Base-by-base conservation (phyloP, 371 early-diverging fungal genomes). In the Fennellomyces sp. region DNA sequence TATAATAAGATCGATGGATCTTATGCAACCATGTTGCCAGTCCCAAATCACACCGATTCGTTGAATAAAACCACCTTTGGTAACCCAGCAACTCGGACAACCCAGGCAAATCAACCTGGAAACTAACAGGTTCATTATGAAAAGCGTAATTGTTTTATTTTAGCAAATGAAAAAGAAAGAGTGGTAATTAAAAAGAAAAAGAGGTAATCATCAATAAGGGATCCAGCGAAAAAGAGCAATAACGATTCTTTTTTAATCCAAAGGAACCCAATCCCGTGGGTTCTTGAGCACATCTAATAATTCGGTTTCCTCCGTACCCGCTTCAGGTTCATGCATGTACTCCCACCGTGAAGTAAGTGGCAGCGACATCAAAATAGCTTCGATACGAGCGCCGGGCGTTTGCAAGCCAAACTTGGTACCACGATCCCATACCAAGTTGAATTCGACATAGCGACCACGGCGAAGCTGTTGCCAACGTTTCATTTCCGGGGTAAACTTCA, bases 361-460 rank as follows among this genome's bases (percentile, higher is more conserved):
- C 66, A 95, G 68, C 30, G 91, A 87, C 90, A 94, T 91, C 58
- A 95, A 63, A 31, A 95, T 93, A 52, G 90, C 87, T 72, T 95
- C 95, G 29, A 93, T 90, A n/a, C 94, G 77, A 5, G 93, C 86
- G 29, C 92, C 91, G n/a, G 91, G 92, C 3, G 94, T 93, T 65
- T 84, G 72, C 49, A 95, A 70, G 5, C 95, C 95, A 76, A 94
- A 95, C 67, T 93, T 93, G 29, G 95, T 95, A 42, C 95, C 95
- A 30, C 95, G 85, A 67, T 95, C 95, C 68, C 91, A 86, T 17
- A 94, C 84, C 66, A 94, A 68, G 62, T 95, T 95, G 72, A 95
- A 95, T 70, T 95, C 95, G 8, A 91, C 93, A 66, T 95, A 95
- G 15, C 93, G 86, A 11, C 95, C 95, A 28, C 95, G 85, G 36